Evolutionary conservation across 352 stramenopile genomes (phyloP), one percentile per base, ranked within the genome.

Genomic region (Globisporangium radiosum): DNA sequence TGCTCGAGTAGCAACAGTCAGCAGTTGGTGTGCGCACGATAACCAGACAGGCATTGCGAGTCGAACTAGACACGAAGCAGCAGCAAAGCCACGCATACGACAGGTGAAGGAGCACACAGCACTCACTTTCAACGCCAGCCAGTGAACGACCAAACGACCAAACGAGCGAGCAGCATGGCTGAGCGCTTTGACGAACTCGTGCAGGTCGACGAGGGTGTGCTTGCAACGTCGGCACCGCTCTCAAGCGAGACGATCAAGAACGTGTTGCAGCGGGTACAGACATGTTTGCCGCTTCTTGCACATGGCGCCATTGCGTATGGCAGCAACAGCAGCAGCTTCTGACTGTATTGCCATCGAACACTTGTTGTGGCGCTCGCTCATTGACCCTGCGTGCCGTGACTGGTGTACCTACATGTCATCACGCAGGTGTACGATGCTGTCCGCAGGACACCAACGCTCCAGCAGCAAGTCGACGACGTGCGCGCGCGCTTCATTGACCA

Each of bases 161-260:
- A 8, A 44, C 10, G 17, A 14, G 25, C 13, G 13, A 49, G n/a
- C 53, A 50, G 19, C 19, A 50, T 33, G 47, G 42, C n/a, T 36
- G 50, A 36, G 13, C 65, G 54, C 42, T 90, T 90, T 52, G 75
- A 83, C 59, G 60, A 69, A 55, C 73, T 88, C 66, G 81, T 90
- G 62, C 73, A 77, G 68, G 52, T 88, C 52, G 78, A 87, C 57
- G 78, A 88, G 44, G 71, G 71, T 52, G 72, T 90, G 52, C 60
- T 90, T 56, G 78, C 75, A 50, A 88, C 81, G 39, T 84, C 78
- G 6, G 75, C 76, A 54, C 75, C 76, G 47, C 67, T 90, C 48
- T 65, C 81, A 36, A 69, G 66, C 1, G 60, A 65, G 1, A 59
- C 73, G 40, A 63, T 90, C 19, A 75, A 83, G 54, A 65, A 62